Evolutionary conservation across 495 filamentous ascomycete genomes (phyloP), one percentile per base, ranked within the genome.

Genomic region (Hyaloscypha bicolor): DNA sequence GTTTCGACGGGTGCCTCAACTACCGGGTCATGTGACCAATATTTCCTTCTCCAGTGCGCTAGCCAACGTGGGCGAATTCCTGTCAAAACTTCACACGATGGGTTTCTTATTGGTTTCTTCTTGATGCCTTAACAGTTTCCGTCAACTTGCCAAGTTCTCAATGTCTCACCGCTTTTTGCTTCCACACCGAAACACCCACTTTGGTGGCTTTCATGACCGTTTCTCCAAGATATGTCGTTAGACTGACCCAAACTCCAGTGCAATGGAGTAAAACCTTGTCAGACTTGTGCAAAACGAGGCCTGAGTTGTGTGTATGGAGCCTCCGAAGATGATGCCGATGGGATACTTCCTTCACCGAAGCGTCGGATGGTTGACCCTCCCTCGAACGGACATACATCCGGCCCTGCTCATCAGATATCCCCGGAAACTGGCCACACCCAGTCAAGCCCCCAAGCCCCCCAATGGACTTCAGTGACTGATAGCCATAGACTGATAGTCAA

Each of bases 191-290:
- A 37, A 37, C 1, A 37, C 35, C 3, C 12, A 8, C 1, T 12
- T 37, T 37, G 35, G 35, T 37, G 35, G 35, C 35, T 37, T 37
- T 48, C 42, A 48, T 16, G 42, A 19, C 16, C 11, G 16, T 48
- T 48, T 48, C 42, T 48, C 42, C 42, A 16, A 48, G 11, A 48
- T 48, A 16, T 14, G 42, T 48, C 16, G 42, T 14, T 48, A 48
- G 42, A 48, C 63, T 70, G 39, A 70, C 63, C 9, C 3, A 39
- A 39, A 31, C 48, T 11, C 12, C 30, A 88, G 84, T 92, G 90
- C 77, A 90, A 93, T 77, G 90, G 90, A 60, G 75, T 86, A 64
- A 85, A 85, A 63, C 89, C 88, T 31, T 93, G 90, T 72, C 86
- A 86, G 59, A 91, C 88, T 31, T 92, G 88, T 79, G 69, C 81